Evolutionary conservation across 805 yeast genomes (phyloP).

Genomic region (Kodamaea laetipori): DNA sequence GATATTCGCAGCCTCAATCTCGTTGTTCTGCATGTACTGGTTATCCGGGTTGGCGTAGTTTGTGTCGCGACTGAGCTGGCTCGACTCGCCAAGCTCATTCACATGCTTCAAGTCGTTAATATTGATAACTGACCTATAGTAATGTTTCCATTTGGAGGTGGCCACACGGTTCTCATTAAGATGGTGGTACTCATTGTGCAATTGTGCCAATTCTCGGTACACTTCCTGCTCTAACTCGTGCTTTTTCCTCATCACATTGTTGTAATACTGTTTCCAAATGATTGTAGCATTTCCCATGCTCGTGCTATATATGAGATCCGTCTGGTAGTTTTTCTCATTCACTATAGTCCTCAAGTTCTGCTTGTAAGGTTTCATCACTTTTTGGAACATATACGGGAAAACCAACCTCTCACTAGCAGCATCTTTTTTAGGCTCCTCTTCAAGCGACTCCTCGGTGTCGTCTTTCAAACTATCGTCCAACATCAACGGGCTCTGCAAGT

Average conservation of each 20-base stretch:
- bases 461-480: constrained; percentile 31
- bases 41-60: constrained; percentile 27
- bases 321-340: constrained; percentile 35
- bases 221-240: constrained; percentile 29
- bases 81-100: constrained; percentile 8
- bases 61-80: constrained; percentile 19
- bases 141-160: constrained; percentile 18
- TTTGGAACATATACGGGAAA: constrained; percentile 24
- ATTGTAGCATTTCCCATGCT: constrained; percentile 27
- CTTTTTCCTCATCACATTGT: constrained; percentile 26
- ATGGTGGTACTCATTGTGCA: constrained; percentile 33
- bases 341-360: constrained; percentile 26
- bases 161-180: constrained; percentile 20
- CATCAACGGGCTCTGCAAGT: constrained; percentile 36
- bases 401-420: constrained; percentile 17
- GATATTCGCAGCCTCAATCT: constrained; percentile 34
- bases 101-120: constrained; percentile 18
- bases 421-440: constrained; percentile 7
- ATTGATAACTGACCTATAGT: constrained; percentile 30
- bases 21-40: constrained; percentile 29
- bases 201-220: constrained; percentile 26
- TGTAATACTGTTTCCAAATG: constrained; percentile 39
- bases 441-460: constrained; percentile 10
- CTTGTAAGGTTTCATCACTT: constrained; percentile 24
- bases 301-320: constrained; percentile 22